Conservation (phyloP, 1,284 basidiomycete species). For the Tilletia walkeri region DNA sequence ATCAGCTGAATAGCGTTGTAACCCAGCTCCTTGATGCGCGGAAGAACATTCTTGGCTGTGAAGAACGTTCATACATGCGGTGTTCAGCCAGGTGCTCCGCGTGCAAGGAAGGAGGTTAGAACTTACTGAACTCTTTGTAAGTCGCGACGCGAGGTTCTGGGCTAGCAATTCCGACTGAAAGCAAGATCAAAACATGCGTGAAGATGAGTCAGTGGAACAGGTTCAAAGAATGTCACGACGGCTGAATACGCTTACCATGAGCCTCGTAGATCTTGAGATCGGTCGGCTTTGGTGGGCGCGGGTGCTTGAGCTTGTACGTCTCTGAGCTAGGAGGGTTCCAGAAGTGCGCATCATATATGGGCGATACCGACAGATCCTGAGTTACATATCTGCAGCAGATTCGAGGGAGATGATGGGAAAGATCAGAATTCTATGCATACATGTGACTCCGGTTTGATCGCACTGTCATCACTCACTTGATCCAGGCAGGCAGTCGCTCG, state of each 20-base stretch:
- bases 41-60: constrained; percentile 69
- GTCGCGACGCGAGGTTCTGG: constrained; percentile 81
- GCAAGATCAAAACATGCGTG: too few species aligned
- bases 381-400: constrained; percentile 68
- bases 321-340: constrained; percentile 83
- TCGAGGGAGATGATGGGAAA: neutral
- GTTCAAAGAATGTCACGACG: too few species aligned
- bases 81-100: neutral
- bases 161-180: constrained; percentile 84
- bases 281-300: constrained; percentile 69
- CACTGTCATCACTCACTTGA: constrained; percentile 58
- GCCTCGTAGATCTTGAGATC: constrained; percentile 87
- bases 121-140: constrained; percentile 82
- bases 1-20: constrained; percentile 92
- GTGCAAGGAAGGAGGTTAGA: neutral
- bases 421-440: too few species aligned
- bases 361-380: constrained; percentile 84
- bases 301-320: constrained; percentile 78
- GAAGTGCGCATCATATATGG: constrained; percentile 92
- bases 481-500: constrained; percentile 91
- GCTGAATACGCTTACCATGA: constrained; percentile 61
- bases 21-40: constrained; percentile 82
- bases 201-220: too few species aligned
- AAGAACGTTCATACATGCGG: too few species aligned
- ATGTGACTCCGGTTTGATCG: too few species aligned